Conservation (phyloP, 2,329 filamentous ascomycete genomes). For the Zymoseptoria ardabiliae region DNA sequence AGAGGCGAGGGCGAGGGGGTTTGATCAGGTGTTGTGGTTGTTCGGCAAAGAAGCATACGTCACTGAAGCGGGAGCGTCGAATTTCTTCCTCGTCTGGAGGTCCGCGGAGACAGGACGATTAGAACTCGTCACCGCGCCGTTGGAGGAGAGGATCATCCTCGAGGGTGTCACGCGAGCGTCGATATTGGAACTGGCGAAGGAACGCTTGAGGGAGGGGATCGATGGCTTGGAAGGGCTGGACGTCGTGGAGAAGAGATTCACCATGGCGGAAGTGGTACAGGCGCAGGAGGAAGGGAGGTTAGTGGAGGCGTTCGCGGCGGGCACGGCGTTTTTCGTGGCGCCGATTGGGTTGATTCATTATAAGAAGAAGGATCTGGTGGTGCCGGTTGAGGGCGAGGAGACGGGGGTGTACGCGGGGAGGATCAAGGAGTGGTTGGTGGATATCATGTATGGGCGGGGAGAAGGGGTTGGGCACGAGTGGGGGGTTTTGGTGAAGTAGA, state of each 20-base stretch:
- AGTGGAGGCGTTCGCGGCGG: constrained; percentile 77
- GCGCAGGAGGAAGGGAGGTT: constrained; percentile 68
- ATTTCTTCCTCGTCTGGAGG: constrained; percentile 83
- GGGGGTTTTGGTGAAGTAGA: constrained; percentile 40
- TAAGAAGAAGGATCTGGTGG: constrained; percentile 36
- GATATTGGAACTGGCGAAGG: constrained; percentile 63
- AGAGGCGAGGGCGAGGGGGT: constrained; percentile 66
- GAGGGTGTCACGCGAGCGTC: constrained; percentile 82
- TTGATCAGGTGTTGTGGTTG: constrained; percentile 89
- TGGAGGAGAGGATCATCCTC: constrained; percentile 73
- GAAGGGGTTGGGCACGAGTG: constrained; percentile 36
- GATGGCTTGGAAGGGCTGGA: constrained; percentile 44
- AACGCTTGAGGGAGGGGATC: constrained; percentile 44
- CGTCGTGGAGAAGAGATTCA: constrained; percentile 75
- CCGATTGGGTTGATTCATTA: constrained; percentile 41
- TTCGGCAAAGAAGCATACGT: constrained; percentile 71
- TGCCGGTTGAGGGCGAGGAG: constrained; percentile 36
- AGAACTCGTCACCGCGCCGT: constrained; percentile 73
- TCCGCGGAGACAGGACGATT: constrained; percentile 47
- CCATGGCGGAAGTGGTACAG: constrained; percentile 67
- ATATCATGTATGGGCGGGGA: constrained; percentile 43
- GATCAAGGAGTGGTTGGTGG: constrained; percentile 41
- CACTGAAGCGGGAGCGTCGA: constrained; percentile 85
- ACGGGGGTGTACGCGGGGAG: constrained; percentile 36
- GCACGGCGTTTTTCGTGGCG: constrained; percentile 60